Evolutionary conservation across 2,329 filamentous ascomycete species (phyloP).

Genomic region (Ascosphaera apis): DNA sequence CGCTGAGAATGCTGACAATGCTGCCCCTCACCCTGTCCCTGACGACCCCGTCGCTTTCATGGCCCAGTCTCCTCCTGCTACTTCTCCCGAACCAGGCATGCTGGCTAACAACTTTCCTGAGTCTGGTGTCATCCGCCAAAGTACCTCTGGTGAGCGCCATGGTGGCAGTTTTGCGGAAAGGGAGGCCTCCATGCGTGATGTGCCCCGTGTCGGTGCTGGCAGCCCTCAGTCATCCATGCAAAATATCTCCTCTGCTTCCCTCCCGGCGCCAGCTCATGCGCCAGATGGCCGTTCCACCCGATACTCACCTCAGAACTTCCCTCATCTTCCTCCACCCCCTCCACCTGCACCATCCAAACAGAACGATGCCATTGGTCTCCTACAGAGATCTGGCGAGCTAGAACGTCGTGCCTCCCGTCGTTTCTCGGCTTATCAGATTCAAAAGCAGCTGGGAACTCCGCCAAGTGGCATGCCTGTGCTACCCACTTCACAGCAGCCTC

Average conservation of each 20-base stretch:
- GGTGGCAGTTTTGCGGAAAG: slow-evolving; percentile 15
- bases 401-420: slow-evolving; percentile 78
- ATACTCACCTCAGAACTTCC: slow-evolving; percentile 7
- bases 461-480: slow-evolving; percentile 69
- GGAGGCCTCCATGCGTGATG: slow-evolving; percentile 17
- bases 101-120: slow-evolving; percentile 9
- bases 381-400: slow-evolving; percentile 79
- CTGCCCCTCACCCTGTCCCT: slow-evolving; percentile 23
- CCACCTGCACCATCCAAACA: slow-evolving; percentile 64
- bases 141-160: slow-evolving; percentile 9
- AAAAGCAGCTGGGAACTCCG: slow-evolving; percentile 67
- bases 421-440: slow-evolving; percentile 93
- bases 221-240: slow-evolving; percentile 29
- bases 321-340: slow-evolving; percentile 44
- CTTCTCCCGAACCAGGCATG: slow-evolving; percentile 12
- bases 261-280: slow-evolving; percentile 49
- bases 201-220: slow-evolving; percentile 13
- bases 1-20: slow-evolving; percentile 20
- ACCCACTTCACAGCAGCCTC: slow-evolving; percentile 53
- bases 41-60: slow-evolving; percentile 12
- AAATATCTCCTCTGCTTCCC: slow-evolving; percentile 47
- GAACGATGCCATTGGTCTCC: slow-evolving; percentile 69
- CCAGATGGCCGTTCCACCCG: slow-evolving; percentile 7
- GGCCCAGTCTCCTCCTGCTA: slow-evolving; percentile 14
- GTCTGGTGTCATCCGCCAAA: no score